A percentile compares a stretch with the other conserved stretches of the same genome.
Evolutionary conservation across 2,329 filamentous ascomycete genomes (phyloP).

Genomic region (Clonostachys sp.): DNA sequence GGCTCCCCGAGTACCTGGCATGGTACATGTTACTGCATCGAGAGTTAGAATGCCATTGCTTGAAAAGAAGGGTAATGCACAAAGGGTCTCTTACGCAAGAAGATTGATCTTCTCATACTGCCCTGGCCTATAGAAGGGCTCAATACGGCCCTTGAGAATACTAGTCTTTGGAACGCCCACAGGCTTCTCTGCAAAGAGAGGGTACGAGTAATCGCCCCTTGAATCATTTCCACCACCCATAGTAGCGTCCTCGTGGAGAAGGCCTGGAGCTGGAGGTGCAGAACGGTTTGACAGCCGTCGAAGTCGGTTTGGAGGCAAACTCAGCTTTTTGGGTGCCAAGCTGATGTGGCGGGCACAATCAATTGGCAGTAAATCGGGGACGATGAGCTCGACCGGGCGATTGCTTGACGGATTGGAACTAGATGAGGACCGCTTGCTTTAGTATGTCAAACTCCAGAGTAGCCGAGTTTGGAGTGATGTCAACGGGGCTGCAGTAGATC

Average conservation of each 20-base stretch:
- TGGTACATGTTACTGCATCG: conserved; percentile 28
- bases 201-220: conserved; percentile 44
- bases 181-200: conserved; percentile 44
- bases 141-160: conserved; percentile 81
- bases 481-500: conserved; percentile 11
- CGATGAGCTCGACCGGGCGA: neutral
- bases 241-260: conserved; percentile 17
- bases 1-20: conserved; percentile 52
- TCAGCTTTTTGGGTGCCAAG: neutral
- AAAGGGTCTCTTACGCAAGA: conserved; percentile 48
- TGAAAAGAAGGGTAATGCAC: neutral
- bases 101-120: conserved; percentile 77
- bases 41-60: no score
- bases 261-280: conserved; percentile 25
- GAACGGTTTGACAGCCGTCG: conserved; percentile 27
- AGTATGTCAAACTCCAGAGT: no score
- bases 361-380: conserved; percentile 14
- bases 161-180: conserved; percentile 76
- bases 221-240: conserved; percentile 47
- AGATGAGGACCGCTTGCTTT: conserved; percentile 1
- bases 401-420: neutral
- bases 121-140: conserved; percentile 72
- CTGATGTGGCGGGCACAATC: conserved; percentile 14
- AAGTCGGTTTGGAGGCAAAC: conserved; percentile 9
- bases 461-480: conserved; percentile 3